These are phyloP conservation scores for Corrigiola litoralis DNA, from an alignment of 179 eudicot species.

Conservation along the genomic window DNA sequence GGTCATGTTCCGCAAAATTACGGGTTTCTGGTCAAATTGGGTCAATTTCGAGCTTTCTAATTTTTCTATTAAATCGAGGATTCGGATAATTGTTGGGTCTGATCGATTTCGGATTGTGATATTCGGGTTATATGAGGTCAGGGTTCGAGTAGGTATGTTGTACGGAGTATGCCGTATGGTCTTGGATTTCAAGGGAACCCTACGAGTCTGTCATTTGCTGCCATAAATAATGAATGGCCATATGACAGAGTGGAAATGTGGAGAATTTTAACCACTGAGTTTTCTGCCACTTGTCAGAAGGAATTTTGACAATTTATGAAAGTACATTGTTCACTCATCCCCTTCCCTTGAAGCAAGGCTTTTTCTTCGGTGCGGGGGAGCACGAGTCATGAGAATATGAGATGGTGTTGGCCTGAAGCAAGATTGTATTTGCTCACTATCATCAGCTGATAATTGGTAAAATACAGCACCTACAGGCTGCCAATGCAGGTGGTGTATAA, in stretches of 20 bases:
- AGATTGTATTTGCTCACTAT: background rate
- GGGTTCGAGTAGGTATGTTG: too few relatives aligned
- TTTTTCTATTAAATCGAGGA: too few relatives aligned
- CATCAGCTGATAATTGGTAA: background rate
- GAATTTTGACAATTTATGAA: background rate
- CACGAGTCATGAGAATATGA: background rate
- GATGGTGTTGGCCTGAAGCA: constrained; percentile 10
- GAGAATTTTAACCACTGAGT: background rate
- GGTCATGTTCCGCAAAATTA: too few relatives aligned
- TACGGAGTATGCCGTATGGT: too few relatives aligned
- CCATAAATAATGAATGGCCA: background rate
- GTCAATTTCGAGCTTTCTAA: too few relatives aligned
- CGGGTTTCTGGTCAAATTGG: too few relatives aligned
- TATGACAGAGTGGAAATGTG: background rate
- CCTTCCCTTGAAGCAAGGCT: constrained; percentile 23
- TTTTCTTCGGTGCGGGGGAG: constrained; percentile 15
- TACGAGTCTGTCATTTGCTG: background rate
- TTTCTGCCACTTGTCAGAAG: constrained; percentile 7
- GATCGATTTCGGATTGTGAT: too few relatives aligned
- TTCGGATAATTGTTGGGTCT: too few relatives aligned
- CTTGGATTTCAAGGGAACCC: background rate
- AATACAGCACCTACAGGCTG: constrained; percentile 4
- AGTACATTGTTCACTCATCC: background rate
- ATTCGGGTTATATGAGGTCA: too few relatives aligned
- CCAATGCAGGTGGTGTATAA: background rate